Percentiles rank a stretch among this genome's conserved stretches.
Conservation (phyloP, 1,284 basidiomycete species). For the Ustilago crameri region DNA sequence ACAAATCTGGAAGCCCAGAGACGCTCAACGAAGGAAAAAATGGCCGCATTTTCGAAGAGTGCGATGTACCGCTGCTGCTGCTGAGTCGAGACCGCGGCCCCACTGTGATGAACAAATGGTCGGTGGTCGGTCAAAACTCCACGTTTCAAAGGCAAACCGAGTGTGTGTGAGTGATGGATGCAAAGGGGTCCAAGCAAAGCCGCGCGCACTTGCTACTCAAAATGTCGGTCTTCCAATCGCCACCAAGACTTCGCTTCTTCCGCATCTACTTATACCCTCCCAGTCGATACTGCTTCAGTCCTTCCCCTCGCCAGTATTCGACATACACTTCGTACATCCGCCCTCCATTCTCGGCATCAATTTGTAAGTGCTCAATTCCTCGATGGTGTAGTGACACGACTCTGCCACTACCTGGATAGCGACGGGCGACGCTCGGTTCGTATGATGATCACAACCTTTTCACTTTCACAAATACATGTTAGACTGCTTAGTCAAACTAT, state of each 20-base stretch:
- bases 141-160: too few species aligned
- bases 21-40: conserved; percentile 25
- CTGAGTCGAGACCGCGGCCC: background rate
- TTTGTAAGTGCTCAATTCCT: background rate
- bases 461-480: conserved; percentile 55
- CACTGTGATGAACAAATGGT: too few species aligned
- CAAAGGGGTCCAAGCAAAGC: background rate
- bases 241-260: background rate
- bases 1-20: conserved; percentile 37
- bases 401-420: background rate
- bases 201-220: conserved; percentile 22
- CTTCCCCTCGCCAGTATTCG: background rate
- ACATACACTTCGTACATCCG: background rate
- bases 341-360: conserved; percentile 1
- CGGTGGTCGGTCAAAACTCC: background rate
- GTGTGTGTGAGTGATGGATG: too few species aligned
- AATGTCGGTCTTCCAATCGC: background rate
- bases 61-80: too few species aligned
- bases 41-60: background rate
- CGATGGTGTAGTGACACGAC: too few species aligned
- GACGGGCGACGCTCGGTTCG: background rate
- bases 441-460: conserved; percentile 53
- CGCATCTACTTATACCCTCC: background rate
- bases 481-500: conserved; percentile 49
- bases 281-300: background rate